Conservation (phyloP, 257 asterid genomes). For the Jacaranda mimosifolia region DNA sequence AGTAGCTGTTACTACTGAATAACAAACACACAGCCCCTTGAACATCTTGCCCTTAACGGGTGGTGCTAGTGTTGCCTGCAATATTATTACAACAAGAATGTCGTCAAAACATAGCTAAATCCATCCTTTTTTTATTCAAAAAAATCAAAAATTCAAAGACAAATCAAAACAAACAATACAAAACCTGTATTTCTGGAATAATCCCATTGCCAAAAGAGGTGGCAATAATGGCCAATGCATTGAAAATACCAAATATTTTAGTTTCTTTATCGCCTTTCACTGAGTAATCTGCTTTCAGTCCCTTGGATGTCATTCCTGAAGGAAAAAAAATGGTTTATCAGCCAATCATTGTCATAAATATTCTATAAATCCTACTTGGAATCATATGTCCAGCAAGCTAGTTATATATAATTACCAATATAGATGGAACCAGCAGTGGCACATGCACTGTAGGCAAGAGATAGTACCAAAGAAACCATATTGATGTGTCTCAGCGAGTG, state of each 20-base stretch:
- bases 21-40: constrained; percentile 85
- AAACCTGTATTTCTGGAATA: constrained; percentile 88
- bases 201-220: constrained; percentile 95
- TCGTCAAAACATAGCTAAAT: too few relatives aligned
- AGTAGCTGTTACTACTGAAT: constrained; percentile 58
- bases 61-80: constrained; percentile 85
- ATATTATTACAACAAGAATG: neutral
- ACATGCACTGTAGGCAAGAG: constrained; percentile 80
- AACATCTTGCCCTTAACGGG: constrained; percentile 96
- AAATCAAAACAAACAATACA: neutral
- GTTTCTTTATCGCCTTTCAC: constrained; percentile 51
- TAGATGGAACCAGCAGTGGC: constrained; percentile 87
- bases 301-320: constrained; percentile 78
- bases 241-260: constrained; percentile 68
- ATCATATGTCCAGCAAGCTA: neutral
- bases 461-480: constrained; percentile 71
- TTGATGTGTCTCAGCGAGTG: constrained; percentile 93
- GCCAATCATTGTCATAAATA: neutral
- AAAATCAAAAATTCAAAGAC: neutral
- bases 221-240: constrained; percentile 87
- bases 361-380: neutral
- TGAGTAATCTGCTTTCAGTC: constrained; percentile 71
- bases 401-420: constrained; percentile 54
- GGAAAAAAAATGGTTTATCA: neutral
- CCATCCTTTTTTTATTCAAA: too few relatives aligned